A percentile compares a stretch with the other conserved stretches of the same genome.
These are phyloP conservation scores for Antrodiella citrinella DNA, from an alignment of 768 basidiomycete genomes.

Conservation along the genomic window DNA sequence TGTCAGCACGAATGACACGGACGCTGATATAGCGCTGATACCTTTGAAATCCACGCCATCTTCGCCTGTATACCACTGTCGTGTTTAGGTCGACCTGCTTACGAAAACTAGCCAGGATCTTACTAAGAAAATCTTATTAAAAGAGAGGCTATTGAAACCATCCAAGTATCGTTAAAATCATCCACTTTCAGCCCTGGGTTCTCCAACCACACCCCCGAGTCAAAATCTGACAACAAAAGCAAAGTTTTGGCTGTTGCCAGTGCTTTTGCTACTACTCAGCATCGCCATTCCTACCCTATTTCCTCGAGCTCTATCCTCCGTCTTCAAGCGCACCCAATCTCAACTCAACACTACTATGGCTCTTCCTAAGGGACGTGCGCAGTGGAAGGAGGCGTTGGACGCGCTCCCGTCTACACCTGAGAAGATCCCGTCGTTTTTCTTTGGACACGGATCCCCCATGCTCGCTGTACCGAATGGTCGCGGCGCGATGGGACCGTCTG, in stretches of 20 bases:
- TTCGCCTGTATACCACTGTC: too few species aligned
- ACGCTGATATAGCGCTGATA: too few species aligned
- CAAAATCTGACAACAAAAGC: too few species aligned
- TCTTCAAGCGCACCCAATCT: constrained; percentile 13
- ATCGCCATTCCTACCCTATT: constrained; percentile 9
- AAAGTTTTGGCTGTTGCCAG: constrained; percentile 7
- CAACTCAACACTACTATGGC: neutral
- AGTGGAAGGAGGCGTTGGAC: constrained; percentile 48
- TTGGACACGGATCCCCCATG: constrained; percentile 60
- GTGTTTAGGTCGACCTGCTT: too few species aligned
- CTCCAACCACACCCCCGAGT: too few species aligned
- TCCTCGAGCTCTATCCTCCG: constrained; percentile 9
- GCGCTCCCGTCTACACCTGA: constrained; percentile 46
- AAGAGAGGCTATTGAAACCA: too few species aligned
- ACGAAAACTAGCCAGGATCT: too few species aligned
- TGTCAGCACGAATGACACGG: too few species aligned
- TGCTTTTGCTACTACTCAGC: constrained; percentile 11
- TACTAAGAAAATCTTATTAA: too few species aligned
- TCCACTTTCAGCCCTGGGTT: too few species aligned
- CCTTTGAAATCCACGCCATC: too few species aligned
- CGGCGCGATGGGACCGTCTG: constrained; percentile 34
- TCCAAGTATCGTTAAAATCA: too few species aligned
- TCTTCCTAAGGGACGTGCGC: constrained; percentile 28
- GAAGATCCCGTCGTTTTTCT: constrained; percentile 72
- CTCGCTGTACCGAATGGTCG: constrained; percentile 28